Base-by-base conservation (phyloP, 306 rosid species). In the Quillaja saponaria region DNA sequence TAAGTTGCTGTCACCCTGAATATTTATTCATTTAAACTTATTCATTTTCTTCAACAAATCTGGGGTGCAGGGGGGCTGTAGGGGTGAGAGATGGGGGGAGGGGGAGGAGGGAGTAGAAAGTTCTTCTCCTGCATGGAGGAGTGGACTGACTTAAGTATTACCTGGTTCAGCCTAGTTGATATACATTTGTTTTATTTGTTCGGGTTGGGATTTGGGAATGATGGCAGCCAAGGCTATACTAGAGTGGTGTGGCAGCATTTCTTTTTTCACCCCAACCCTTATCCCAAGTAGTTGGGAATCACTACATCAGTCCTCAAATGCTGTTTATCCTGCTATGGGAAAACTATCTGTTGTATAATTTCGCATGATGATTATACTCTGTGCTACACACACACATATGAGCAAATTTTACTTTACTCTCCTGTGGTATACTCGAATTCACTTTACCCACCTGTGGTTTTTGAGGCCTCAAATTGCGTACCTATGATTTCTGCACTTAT, bases 1-100 rank as follows among this genome's bases (percentile, higher is more conserved):
- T 94, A 83, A 89, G 91, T 61, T 67, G 40, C 66, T 75, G 56
- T 58, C 71, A 21, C 55, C 61, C 70, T 63, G 42, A 41, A 2
- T n/a, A 31, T 40, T 49, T 21, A 41, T 54, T 64, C 49, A 47
- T 61, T 51, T 25, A n/a, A 51, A 53, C 52, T 52, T 63, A 33
- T 63, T 14, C 18, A n/a, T 49, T 51, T 63, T 80, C 63, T 69
- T 45, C 34, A 55, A 41, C 16, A 35, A 50, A 21, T 33, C 37
- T 47, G 6, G 19, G 52, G 63, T 57, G 39, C 33, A 6, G 18
- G 11, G n/a, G 10, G 20, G 49, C n/a, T n/a, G n/a, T n/a, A n/a
- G n/a, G n/a, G n/a, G n/a, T n/a, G n/a, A n/a, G n/a, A n/a, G n/a
- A n/a, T n/a, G n/a, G n/a, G n/a, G n/a, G n/a, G 20, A n/a, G 34